Conservation (phyloP, 1,284 basidiomycete species). For the Cutaneotrichosporon curvatum region DNA sequence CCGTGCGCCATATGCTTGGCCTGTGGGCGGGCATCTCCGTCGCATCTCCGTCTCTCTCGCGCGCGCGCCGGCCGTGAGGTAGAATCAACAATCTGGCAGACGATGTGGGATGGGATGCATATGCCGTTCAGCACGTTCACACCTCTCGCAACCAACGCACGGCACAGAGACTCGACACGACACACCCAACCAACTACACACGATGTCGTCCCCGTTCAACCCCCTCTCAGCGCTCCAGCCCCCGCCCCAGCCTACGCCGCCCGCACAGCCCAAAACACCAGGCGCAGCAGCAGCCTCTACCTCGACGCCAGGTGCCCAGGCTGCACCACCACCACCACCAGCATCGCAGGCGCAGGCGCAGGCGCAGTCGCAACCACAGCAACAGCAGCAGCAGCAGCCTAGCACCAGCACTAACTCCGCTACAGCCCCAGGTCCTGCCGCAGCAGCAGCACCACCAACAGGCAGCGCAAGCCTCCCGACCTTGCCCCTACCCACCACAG, state of each 20-base stretch:
- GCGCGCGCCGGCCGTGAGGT: too few relatives aligned
- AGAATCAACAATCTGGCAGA: too few relatives aligned
- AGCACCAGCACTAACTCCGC: background rate
- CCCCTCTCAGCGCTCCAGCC: conserved; percentile 8
- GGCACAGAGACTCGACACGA: too few relatives aligned
- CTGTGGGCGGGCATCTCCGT: too few relatives aligned
- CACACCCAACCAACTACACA: too few relatives aligned
- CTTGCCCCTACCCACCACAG: background rate
- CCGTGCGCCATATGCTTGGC: too few relatives aligned
- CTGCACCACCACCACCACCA: background rate
- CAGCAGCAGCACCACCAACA: background rate
- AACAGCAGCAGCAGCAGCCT: background rate
- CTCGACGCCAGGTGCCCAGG: background rate
- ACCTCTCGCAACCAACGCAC: too few relatives aligned
- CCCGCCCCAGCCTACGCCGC: too few relatives aligned
- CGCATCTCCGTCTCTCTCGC: too few relatives aligned
- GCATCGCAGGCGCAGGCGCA: background rate
- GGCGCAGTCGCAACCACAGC: background rate
- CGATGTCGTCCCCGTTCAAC: conserved; percentile 21
- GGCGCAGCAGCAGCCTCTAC: background rate
- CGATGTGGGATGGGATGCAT: too few relatives aligned
- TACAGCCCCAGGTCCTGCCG: background rate
- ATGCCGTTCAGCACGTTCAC: too few relatives aligned
- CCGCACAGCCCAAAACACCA: too few relatives aligned
- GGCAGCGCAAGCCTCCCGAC: background rate